phyloP scores from a whole-genome alignment of 2,329 filamentous ascomycete genomes.

The Aureobasidium subglaciale region DNA sequence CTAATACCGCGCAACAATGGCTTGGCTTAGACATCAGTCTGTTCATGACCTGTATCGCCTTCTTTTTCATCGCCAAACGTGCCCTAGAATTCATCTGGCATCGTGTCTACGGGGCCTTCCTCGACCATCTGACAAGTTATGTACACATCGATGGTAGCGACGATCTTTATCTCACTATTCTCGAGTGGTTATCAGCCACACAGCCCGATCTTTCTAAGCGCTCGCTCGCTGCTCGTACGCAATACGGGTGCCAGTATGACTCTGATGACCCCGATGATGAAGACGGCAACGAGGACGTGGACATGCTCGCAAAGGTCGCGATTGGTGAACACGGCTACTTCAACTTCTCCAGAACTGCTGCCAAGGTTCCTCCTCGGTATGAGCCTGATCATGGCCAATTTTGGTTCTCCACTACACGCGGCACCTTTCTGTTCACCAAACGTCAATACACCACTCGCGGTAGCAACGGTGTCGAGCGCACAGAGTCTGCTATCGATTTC shows the following conservation, averaged over 20 bases:
- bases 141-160: conserved; percentile 41
- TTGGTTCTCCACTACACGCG: conserved; percentile 30
- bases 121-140: conserved; percentile 34
- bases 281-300: conserved; percentile 22
- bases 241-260: conserved; percentile 28
- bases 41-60: conserved; percentile 36
- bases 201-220: conserved; percentile 31
- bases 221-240: conserved; percentile 35
- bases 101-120: conserved; percentile 27
- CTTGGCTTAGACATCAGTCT: conserved; percentile 44
- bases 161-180: conserved; percentile 36
- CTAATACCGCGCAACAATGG: conserved; percentile 34
- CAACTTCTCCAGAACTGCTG: conserved; percentile 44
- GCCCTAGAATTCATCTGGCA: conserved; percentile 32
- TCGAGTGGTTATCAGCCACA: conserved; percentile 39
- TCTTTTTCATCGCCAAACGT: conserved; percentile 36
- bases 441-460: not conserved
- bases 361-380: conserved; percentile 41
- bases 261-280: conserved; percentile 30
- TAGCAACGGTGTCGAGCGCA: not conserved
- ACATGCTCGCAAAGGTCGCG: conserved; percentile 22
- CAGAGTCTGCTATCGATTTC: conserved; percentile 29
- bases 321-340: conserved; percentile 38
- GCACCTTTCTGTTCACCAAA: not conserved
- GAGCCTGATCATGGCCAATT: conserved; percentile 44